Conservation (phyloP, 2,329 filamentous ascomycete species). For the Zasmidium angulare region DNA sequence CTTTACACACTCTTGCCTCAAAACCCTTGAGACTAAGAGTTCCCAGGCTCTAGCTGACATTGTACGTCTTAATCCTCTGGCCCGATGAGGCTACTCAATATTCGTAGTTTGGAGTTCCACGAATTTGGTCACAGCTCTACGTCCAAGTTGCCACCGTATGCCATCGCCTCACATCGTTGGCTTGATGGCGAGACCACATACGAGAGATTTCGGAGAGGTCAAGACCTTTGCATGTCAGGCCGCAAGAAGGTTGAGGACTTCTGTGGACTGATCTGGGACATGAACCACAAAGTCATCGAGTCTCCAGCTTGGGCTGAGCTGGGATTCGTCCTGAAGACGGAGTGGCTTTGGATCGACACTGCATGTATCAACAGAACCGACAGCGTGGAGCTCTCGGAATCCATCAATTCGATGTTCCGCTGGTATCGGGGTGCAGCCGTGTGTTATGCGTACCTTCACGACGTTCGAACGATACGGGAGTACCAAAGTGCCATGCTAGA, state of each 20-base stretch:
- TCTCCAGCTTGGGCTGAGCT: neutral
- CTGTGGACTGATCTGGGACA: neutral
- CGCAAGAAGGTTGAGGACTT: slow-evolving; percentile 9
- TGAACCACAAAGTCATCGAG: neutral
- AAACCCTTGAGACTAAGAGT: no score
- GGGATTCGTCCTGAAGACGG: neutral
- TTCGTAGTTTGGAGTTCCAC: slow-evolving; percentile 4
- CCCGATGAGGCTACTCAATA: slow-evolving; percentile 9
- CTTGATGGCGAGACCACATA: neutral
- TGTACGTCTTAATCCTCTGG: no score
- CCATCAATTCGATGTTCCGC: slow-evolving; percentile 21
- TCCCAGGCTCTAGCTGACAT: no score
- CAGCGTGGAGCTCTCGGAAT: slow-evolving; percentile 16
- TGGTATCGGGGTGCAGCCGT: slow-evolving; percentile 19
- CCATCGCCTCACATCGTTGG: slow-evolving; percentile 18
- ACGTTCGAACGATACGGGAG: neutral
- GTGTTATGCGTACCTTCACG: slow-evolving; percentile 20
- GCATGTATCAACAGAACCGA: slow-evolving; percentile 23
- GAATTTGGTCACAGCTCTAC: neutral
- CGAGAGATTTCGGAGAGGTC: neutral
- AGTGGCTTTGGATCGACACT: slow-evolving; percentile 23
- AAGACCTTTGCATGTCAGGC: neutral
- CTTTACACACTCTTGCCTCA: no score
- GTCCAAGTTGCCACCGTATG: no score
- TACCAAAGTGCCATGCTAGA: neutral